phyloP scores from a whole-genome alignment of 164 flowering plant genomes.

The Malania oleifera region DNA sequence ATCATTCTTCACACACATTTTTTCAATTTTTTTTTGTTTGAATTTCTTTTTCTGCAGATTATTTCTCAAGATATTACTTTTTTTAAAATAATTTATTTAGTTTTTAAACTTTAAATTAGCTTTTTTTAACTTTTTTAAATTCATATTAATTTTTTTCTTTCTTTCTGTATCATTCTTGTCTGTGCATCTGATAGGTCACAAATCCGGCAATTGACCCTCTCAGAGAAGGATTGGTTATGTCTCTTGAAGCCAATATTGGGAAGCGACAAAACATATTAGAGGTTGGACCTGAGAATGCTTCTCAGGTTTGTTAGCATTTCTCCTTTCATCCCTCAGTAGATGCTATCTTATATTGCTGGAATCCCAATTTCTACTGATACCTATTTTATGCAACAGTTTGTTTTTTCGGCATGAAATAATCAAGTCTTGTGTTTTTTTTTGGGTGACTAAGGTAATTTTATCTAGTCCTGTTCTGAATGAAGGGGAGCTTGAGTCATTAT shows the following conservation, averaged over 20 bases:
- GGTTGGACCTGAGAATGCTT: constrained; percentile 95
- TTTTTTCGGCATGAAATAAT: not conserved
- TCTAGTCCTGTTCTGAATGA: constrained; percentile 94
- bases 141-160: not conserved
- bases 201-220: constrained; percentile 99
- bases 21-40: not conserved
- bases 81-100: not conserved
- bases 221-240: constrained; percentile 98
- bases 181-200: constrained; percentile 61
- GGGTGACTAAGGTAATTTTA: constrained; percentile 53
- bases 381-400: constrained; percentile 1
- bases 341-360: not conserved
- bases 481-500: constrained; percentile 79
- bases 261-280: constrained; percentile 91
- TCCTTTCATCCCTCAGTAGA: constrained; percentile 1
- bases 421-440: constrained; percentile 5
- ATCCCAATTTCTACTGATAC: not conserved
- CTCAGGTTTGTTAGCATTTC: constrained; percentile 59
- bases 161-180: not conserved
- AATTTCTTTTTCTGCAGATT: not conserved
- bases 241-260: constrained; percentile 96
- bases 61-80: not conserved
- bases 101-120: not conserved
- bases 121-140: not conserved
- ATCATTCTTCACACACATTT: too few species aligned